Conservation (phyloP, 331 rosid genomes). For the Rosa hybrid region DNA sequence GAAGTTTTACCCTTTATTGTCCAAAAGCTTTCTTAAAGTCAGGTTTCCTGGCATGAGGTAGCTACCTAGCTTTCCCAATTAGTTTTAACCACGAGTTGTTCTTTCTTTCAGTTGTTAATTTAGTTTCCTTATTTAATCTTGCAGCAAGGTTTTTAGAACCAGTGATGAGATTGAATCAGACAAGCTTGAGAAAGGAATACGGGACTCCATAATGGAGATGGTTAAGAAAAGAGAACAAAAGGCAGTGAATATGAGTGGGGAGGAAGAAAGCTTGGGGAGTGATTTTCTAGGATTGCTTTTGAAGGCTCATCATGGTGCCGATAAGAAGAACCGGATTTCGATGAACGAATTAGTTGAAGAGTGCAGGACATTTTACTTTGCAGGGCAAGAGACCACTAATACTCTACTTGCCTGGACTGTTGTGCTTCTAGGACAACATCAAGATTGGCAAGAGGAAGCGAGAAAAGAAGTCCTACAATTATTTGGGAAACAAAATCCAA, state of each 20-base stretch:
- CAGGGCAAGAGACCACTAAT: background rate
- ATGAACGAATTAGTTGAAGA: background rate
- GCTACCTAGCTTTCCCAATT: background rate
- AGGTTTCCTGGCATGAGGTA: constrained; percentile 24
- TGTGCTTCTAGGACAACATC: background rate
- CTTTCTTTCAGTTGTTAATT: too few relatives aligned
- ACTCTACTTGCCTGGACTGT: background rate
- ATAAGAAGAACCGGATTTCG: background rate
- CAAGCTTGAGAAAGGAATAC: constrained; percentile 7
- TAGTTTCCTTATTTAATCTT: too few relatives aligned
- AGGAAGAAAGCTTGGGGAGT: background rate
- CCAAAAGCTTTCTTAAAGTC: background rate
- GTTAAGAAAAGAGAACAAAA: constrained; percentile 19
- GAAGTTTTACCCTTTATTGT: background rate
- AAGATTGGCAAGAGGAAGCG: background rate
- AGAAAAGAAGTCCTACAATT: background rate
- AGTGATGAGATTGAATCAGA: constrained; percentile 17
- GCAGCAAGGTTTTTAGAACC: constrained; percentile 16
- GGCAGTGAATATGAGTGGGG: background rate
- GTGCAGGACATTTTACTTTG: background rate
- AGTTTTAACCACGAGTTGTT: too few relatives aligned
- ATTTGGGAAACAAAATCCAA: background rate
- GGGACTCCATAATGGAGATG: background rate
- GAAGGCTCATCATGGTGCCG: background rate
- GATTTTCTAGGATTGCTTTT: background rate